Conservation (phyloP, 768 basidiomycete species). For the Piloderma croceum region DNA sequence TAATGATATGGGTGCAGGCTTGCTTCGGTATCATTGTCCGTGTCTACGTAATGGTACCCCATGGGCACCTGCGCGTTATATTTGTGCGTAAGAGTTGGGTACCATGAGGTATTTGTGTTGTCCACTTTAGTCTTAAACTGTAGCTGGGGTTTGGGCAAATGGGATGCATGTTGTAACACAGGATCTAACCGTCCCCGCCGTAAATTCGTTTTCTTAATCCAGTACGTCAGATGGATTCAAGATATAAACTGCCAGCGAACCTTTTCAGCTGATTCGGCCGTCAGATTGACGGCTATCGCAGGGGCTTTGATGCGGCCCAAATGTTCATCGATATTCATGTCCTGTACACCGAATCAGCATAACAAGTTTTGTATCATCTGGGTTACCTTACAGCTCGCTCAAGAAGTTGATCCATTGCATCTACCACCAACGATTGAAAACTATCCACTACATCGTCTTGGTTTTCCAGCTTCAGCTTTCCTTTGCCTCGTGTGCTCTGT, state of each 20-base stretch:
- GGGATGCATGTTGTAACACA: constrained; percentile 65
- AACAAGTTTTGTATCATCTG: too few relatives aligned
- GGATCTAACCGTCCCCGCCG: constrained; percentile 48
- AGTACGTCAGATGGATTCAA: too few relatives aligned
- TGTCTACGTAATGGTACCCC: constrained; percentile 48
- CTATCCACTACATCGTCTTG: constrained; percentile 83
- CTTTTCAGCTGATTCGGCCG: constrained; percentile 16
- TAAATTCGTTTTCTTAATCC: too few relatives aligned
- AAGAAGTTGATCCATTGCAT: constrained; percentile 76
- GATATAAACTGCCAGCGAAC: too few relatives aligned
- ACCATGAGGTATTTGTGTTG: constrained; percentile 62
- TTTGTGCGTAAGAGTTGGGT: constrained; percentile 67
- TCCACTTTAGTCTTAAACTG: constrained; percentile 55
- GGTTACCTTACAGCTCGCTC: constrained; percentile 77
- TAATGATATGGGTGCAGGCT: constrained; percentile 75
- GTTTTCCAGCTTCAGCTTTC: constrained; percentile 49
- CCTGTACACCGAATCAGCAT: constrained; percentile 45
- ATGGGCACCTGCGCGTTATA: constrained; percentile 80
- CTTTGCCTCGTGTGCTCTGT: constrained; percentile 36
- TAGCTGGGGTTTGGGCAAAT: constrained; percentile 79
- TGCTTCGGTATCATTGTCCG: constrained; percentile 22
- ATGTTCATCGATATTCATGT: constrained; percentile 76
- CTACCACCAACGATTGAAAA: constrained; percentile 74
- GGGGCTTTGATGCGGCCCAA: constrained; percentile 65
- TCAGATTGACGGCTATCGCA: constrained; percentile 52